Percentiles rank a stretch among this genome's conserved stretches.
Evolutionary conservation across 2,329 filamentous ascomycete species (phyloP).

Genomic region (Pseudocercospora cruenta): DNA sequence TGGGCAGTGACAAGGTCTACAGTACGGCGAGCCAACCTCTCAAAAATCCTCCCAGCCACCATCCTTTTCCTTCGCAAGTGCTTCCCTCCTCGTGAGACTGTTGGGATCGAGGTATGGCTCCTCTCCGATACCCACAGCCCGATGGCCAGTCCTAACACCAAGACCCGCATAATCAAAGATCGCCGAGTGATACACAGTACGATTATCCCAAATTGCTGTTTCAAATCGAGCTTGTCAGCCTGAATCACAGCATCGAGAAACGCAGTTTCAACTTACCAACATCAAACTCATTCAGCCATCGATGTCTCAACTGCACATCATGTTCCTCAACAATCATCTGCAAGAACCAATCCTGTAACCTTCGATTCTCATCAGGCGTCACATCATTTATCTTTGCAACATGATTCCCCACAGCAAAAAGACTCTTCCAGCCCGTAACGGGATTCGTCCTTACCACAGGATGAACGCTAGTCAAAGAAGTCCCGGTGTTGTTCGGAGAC

Average conservation of each 20-base stretch:
- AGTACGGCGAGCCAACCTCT: not conserved
- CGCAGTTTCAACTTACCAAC: slow-evolving; percentile 1
- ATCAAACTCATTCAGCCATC: slow-evolving; percentile 54
- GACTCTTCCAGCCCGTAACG: slow-evolving; percentile 64
- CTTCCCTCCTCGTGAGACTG: slow-evolving; percentile 37
- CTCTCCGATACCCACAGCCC: slow-evolving; percentile 61
- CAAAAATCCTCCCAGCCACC: slow-evolving; percentile 7
- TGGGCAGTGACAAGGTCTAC: too few species aligned
- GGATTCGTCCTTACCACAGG: slow-evolving; percentile 63
- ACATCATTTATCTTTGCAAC: slow-evolving; percentile 59
- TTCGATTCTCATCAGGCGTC: slow-evolving; percentile 31
- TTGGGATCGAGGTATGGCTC: slow-evolving; percentile 58
- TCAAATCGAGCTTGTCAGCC: not conserved
- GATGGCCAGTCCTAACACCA: slow-evolving; percentile 56
- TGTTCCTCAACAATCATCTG: slow-evolving; percentile 52
- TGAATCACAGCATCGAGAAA: too few species aligned
- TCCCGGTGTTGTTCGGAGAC: slow-evolving; percentile 26
- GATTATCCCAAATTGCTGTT: slow-evolving; percentile 10
- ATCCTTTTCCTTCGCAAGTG: slow-evolving; percentile 5
- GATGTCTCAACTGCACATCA: slow-evolving; percentile 54
- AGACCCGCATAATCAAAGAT: slow-evolving; percentile 64
- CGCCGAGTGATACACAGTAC: slow-evolving; percentile 58
- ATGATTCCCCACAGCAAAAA: slow-evolving; percentile 63
- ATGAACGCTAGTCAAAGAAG: slow-evolving; percentile 37
- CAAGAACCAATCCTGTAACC: slow-evolving; percentile 27